phyloP scores from a whole-genome alignment of 495 filamentous ascomycete genomes.

The Xylaria sp. region DNA sequence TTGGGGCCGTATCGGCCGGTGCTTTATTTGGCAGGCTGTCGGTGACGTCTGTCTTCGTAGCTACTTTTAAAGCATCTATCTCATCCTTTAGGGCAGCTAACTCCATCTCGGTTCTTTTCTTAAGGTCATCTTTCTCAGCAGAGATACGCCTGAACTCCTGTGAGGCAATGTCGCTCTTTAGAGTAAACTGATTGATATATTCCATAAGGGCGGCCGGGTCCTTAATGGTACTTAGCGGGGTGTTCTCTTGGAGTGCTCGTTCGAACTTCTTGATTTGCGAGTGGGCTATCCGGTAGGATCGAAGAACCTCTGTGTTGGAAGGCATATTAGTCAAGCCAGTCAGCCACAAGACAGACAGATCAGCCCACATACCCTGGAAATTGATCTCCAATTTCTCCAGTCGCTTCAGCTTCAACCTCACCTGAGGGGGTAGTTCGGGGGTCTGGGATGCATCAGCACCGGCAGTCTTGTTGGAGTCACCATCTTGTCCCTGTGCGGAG shows the following conservation, averaged over 20 bases:
- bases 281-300: slow-evolving; percentile 90
- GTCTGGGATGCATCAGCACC: slow-evolving; percentile 26
- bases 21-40: slow-evolving; percentile 22
- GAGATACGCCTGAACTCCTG: slow-evolving; percentile 91
- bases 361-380: slow-evolving; percentile 74
- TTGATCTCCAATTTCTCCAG: slow-evolving; percentile 85
- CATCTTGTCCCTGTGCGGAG: slow-evolving; percentile 40
- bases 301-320: slow-evolving; percentile 73
- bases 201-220: slow-evolving; percentile 88
- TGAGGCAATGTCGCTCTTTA: slow-evolving; percentile 87
- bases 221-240: slow-evolving; percentile 83
- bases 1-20: slow-evolving; percentile 8
- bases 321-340: slow-evolving; percentile 3
- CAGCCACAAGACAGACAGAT: background rate
- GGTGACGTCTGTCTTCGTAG: slow-evolving; percentile 33
- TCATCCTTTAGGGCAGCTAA: slow-evolving; percentile 40
- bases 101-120: slow-evolving; percentile 73
- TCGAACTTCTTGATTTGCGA: slow-evolving; percentile 94
- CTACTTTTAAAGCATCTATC: slow-evolving; percentile 36
- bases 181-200: slow-evolving; percentile 88
- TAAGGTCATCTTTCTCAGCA: slow-evolving; percentile 79
- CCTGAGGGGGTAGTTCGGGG: slow-evolving; percentile 75
- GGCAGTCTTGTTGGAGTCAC: slow-evolving; percentile 34
- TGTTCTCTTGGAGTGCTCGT: slow-evolving; percentile 86
- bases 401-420: slow-evolving; percentile 73